These are phyloP conservation scores for Ilex asprella DNA, from an alignment of 257 asterid genomes.

Conservation along the genomic window DNA sequence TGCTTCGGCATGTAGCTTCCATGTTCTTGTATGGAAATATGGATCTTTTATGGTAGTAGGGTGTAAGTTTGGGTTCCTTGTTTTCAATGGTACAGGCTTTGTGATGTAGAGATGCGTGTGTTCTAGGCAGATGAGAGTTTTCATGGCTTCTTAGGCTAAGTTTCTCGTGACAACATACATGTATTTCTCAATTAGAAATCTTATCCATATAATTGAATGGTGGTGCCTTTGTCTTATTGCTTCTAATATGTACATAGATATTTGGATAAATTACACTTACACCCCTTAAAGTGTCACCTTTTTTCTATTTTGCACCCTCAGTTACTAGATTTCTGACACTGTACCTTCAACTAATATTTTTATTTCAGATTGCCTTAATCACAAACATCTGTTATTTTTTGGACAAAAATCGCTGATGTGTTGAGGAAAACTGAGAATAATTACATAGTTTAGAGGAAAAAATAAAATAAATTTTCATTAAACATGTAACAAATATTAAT, in stretches of 20 bases:
- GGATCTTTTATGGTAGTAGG: conserved; percentile 15
- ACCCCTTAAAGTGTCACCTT: too few relatives aligned
- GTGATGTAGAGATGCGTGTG: conserved; percentile 23
- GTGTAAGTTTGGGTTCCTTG: conserved; percentile 19
- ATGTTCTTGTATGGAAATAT: conserved; percentile 13
- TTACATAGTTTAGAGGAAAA: too few relatives aligned
- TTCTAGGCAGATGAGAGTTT: conserved; percentile 33
- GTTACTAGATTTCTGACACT: conserved; percentile 1
- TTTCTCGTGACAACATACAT: conserved; percentile 7
- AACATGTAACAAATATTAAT: too few relatives aligned
- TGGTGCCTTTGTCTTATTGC: conserved; percentile 9
- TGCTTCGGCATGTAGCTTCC: conserved; percentile 49
- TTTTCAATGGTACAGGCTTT: conserved; percentile 19
- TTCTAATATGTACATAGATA: not conserved
- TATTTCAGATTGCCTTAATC: too few relatives aligned
- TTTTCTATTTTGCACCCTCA: conserved; percentile 4
- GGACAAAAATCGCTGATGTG: too few relatives aligned
- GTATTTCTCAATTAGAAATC: conserved; percentile 9
- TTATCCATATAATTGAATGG: conserved; percentile 51
- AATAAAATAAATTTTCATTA: too few relatives aligned
- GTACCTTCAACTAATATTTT: too few relatives aligned
- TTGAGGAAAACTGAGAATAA: too few relatives aligned
- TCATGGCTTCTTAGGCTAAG: conserved; percentile 32
- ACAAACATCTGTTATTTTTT: too few relatives aligned
- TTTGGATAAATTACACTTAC: too few relatives aligned